These are phyloP conservation scores for Ustilago tritici DNA, from an alignment of 1,284 basidiomycete species.

Conservation along the genomic window DNA sequence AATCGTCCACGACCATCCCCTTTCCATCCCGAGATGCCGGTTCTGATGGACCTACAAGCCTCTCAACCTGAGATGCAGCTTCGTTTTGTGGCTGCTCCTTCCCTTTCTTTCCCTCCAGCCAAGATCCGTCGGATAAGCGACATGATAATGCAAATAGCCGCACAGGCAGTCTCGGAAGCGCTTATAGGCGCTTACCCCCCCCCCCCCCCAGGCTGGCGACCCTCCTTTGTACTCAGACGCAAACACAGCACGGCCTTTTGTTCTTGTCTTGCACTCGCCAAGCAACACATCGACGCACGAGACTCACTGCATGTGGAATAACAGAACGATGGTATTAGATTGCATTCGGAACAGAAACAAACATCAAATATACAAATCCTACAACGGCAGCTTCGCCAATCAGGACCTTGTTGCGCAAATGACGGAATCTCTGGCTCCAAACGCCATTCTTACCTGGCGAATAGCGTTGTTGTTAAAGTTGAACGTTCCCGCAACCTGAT, in stretches of 20 bases:
- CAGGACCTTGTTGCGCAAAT: conserved; percentile 5
- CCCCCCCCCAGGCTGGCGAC: not conserved
- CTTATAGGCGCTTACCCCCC: not conserved
- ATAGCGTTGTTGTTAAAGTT: conserved; percentile 48
- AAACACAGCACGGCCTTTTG: not conserved
- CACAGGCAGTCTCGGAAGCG: not conserved
- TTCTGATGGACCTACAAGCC: conserved; percentile 3
- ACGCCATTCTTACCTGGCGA: conserved; percentile 59
- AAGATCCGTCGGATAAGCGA: not conserved
- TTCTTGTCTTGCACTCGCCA: too few relatives aligned
- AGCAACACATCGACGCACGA: too few relatives aligned
- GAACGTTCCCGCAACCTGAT: conserved; percentile 40
- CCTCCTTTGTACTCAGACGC: not conserved
- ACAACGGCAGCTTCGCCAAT: not conserved
- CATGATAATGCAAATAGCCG: not conserved
- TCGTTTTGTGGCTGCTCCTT: not conserved
- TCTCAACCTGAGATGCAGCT: not conserved
- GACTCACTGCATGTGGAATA: too few relatives aligned
- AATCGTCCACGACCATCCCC: not conserved
- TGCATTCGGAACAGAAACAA: too few relatives aligned
- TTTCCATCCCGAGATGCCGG: conserved; percentile 2
- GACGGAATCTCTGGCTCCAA: conserved; percentile 50
- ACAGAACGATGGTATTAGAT: too few relatives aligned
- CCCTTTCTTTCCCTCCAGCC: not conserved
- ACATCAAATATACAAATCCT: too few relatives aligned